Base-by-base conservation (phyloP, 2,329 filamentous ascomycete species). In the Botryotinia calthae region DNA sequence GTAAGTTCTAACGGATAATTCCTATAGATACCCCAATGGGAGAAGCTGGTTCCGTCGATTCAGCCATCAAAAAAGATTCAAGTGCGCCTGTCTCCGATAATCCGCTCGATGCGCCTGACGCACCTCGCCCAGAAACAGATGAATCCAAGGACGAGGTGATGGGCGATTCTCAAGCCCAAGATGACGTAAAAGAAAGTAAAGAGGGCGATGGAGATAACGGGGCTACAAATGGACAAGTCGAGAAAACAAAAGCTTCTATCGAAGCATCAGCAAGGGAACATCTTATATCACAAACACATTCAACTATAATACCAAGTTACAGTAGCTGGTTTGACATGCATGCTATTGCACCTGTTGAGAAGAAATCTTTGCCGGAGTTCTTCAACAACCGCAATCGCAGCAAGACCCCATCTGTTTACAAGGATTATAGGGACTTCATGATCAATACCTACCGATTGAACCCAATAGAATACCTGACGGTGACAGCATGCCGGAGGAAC, bases 321-420 rank as follows among this genome's bases (percentile, higher is more conserved):
- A 97, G 94, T 81, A 96, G 93, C 22, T 99, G 96, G 96, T 99
- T 99, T 82, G 96, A 99, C 83, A 98, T 99, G 95, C 93, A 95
- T 82, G 87, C 89, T 67, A 92, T 99, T 80, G 93, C 98, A 82
- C 89, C 90, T 74, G 92, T 98, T 78, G 96, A 99, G 85, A 93
- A 92, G 81, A 99, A 98, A 83, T 94, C 94, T 12, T 87, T 99
- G 77, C 94, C 95, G 31, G 96, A 99, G 82, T 99, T 98, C 84
- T 99, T 99, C 88, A 99, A 99, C 85, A 95, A 90, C 82, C 90
- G 96, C 74, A 99, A 99, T 84, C 92, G 96, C 79, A 98, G 96
- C 89, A 99, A 99, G 85, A 99, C 96, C 0, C 92, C 94, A 1
- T 91, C 94, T 66, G 93, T 98, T 34, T 99, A 99, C 86, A 98